Conservation (phyloP, 2,329 filamentous ascomycete species). For the Phoma sp. region DNA sequence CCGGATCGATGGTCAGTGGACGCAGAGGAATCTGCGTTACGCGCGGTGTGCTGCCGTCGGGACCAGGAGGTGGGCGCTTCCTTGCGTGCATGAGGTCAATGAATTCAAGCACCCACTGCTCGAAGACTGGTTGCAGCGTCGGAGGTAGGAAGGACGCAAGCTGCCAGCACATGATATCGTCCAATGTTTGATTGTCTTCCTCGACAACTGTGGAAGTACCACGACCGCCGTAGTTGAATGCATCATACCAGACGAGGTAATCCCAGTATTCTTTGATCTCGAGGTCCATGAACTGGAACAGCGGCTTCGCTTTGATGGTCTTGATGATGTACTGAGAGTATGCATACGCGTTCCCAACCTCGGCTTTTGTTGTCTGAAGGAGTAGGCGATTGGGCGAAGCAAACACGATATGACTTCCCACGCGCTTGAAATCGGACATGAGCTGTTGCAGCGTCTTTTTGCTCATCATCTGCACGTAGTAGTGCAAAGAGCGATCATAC, state of each 20-base stretch:
- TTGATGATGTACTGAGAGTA: constrained; percentile 98
- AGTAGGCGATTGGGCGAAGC: constrained; percentile 88
- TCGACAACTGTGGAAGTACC: constrained; percentile 82
- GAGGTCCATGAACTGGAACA: constrained; percentile 96
- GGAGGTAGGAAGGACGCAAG: constrained; percentile 85
- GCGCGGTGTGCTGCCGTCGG: constrained; percentile 59
- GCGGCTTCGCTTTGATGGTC: constrained; percentile 91
- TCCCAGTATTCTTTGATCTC: constrained; percentile 99
- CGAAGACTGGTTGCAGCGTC: constrained; percentile 82
- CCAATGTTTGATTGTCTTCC: constrained; percentile 77
- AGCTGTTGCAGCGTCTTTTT: constrained; percentile 96
- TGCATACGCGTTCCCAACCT: constrained; percentile 94
- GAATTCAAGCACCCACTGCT: constrained; percentile 93
- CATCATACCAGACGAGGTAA: constrained; percentile 97
- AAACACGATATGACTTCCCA: constrained; percentile 95
- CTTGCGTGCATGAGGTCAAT: constrained; percentile 90
- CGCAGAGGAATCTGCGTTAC: constrained; percentile 67
- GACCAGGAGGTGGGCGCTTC: constrained; percentile 65
- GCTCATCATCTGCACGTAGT: constrained; percentile 99
- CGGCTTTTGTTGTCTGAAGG: constrained; percentile 93
- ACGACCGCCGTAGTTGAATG: constrained; percentile 98
- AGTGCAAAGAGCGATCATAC: constrained; percentile 91
- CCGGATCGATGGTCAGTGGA: constrained; percentile 60
- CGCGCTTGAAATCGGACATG: constrained; percentile 93
- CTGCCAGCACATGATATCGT: constrained; percentile 99